Evolutionary conservation across 352 stramenopile genomes (phyloP).

Genomic region (Globisporangium mamillatum): DNA sequence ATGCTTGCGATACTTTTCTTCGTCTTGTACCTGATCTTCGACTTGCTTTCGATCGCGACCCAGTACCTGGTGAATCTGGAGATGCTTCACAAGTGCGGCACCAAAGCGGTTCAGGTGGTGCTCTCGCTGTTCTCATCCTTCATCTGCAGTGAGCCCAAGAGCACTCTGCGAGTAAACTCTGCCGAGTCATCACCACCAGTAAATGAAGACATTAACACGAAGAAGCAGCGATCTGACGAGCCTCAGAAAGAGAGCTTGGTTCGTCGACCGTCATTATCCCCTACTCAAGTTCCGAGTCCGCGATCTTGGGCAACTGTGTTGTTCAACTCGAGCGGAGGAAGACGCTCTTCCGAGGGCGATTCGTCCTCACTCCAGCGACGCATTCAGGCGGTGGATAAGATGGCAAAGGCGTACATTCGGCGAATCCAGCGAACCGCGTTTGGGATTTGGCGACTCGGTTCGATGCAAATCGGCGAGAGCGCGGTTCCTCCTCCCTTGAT

Average conservation of each 20-base stretch:
- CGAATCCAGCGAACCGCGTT: slow-evolving; percentile 12
- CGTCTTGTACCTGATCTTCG: slow-evolving; percentile 25
- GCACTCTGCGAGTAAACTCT: background rate
- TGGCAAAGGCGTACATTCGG: background rate
- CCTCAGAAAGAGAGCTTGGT: background rate
- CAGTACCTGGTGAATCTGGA: slow-evolving; percentile 6
- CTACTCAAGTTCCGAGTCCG: background rate
- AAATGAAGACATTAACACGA: background rate
- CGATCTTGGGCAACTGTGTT: slow-evolving; percentile 1
- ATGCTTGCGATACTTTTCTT: slow-evolving; percentile 26
- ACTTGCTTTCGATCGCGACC: slow-evolving; percentile 18
- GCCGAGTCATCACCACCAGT: background rate
- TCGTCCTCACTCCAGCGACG: background rate
- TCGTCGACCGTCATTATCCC: background rate
- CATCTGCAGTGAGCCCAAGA: slow-evolving; percentile 12
- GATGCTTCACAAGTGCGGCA: background rate
- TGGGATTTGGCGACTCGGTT: slow-evolving; percentile 6
- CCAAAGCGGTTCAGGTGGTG: background rate
- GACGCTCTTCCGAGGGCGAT: background rate
- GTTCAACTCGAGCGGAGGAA: background rate
- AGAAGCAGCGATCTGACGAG: background rate
- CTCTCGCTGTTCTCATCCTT: background rate
- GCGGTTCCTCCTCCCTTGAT: background rate
- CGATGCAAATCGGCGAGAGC: background rate
- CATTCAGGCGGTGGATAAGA: slow-evolving; percentile 6